Base-by-base conservation (phyloP, 768 basidiomycete genomes). In the Lactarius vividus region DNA sequence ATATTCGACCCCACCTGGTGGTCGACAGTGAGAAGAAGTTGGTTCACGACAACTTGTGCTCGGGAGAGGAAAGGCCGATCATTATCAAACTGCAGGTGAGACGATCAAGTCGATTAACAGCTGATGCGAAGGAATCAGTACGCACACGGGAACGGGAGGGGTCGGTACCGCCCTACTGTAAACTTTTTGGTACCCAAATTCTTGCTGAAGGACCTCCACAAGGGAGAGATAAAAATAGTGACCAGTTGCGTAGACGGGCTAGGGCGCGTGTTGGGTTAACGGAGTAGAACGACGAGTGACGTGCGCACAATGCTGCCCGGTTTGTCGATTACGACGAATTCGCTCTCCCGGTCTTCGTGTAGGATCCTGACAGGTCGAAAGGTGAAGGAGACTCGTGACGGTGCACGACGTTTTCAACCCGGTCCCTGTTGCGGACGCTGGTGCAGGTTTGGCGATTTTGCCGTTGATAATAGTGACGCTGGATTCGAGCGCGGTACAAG, bases 31-130 rank as follows among this genome's bases (percentile, higher is more conserved):
- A 99, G 76, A 7, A 99, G 77, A 1, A 94, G 93, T 72, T 94
- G 81, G 67, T 96, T 92, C 66, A 94, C 94, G 0, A 82, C 75
- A n/a, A 93, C 78, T 72, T 86, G 82, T 2, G 94, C 93, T 40
- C 89, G 81, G 53, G 84, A 77, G 85, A 79, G 23, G 87, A 87
- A 15, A 94, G 79, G 0, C 95, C 94, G 59, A 98, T 79, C 71
- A 99, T 91, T 94, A 99, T 95, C 53, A 98, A 80, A 7, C 97
- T 97, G 0, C 92, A 95, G 0, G 97, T 98, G 31, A 98, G 80
- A 62, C 97, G 84, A 77, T 99, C 97, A 63, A 99, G 79, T 63
- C 97, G 85, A 74, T 98, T 99, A 26, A 94, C 90, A 65, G 96
- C 96, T 98, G 73, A 23, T 44, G 33, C n/a, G 26, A 44, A 58